Base-by-base conservation (phyloP, 2,329 filamentous ascomycete genomes). In the Juglanconis sp. region DNA sequence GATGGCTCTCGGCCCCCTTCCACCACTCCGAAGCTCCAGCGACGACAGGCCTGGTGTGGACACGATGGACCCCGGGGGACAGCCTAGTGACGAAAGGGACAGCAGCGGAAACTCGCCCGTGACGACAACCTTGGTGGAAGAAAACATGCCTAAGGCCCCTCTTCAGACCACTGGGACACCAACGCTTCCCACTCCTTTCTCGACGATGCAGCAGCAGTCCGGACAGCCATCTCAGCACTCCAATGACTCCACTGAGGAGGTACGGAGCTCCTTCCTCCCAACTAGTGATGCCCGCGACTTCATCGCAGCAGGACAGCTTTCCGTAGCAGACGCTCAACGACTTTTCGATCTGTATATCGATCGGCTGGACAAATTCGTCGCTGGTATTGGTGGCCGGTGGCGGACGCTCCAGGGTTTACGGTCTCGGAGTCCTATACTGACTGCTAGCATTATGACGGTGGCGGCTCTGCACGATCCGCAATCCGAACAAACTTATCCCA, bases 381-480 rank as follows among this genome's bases (percentile, higher is more conserved):
- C 81, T 59, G 76, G 76, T 3, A 80, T 81, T 31, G 77, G 80
- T 17, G 73, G 81, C 17, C 77, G 79, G 6, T 81, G 83, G 62
- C 73, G 73, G 49, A 77, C 79, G 5, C 70, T 85, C 1, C 77
- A 78, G 0, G 80, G 78, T 6, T 73, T 87, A 9, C 79, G 85
- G 15, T 78, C 80, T 17, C 78, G 77, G 15, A 87, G 83, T 2
- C 77, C 81, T 0, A 73, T 86, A 1, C 73, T 87, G 10, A 80
- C 83, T 7, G 66, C 61, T 77, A 79, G 64, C 77, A 81, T 66
- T 77, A 82, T 65, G 77, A 81, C 50, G 73, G 81, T 58, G 74
- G 79, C 52, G 74, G 82, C 58, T 77, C 79, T 55, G 68, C 79
- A 56, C 50, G 65, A 67, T 48, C 53, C 59, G 32, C 24, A 32